Evolutionary conservation across 2,329 filamentous ascomycete species (phyloP), one percentile per base, ranked within the genome.

Genomic region (Zymoseptoria crescenta): DNA sequence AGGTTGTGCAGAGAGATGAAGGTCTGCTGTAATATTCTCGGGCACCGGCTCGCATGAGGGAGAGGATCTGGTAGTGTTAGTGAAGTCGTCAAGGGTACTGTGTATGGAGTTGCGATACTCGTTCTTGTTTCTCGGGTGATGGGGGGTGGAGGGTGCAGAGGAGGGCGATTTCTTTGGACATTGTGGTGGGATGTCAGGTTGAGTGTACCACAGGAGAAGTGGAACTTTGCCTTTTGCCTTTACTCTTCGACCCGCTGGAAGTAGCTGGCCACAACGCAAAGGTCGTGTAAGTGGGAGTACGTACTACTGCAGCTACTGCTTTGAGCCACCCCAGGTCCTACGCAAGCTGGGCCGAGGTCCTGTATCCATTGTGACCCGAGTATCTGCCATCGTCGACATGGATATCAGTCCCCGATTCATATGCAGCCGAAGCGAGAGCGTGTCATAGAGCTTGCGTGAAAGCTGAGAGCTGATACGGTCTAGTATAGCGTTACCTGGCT

Each of bases 1-100:
- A 62, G 52, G 55, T 27, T 19, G 63, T 63, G 51, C 67, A 69
- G 16, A 64, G 57, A 2, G 67, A 57, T 20, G 54, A 52, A 10
- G 68, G 64, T 48, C 57, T 52, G 45, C 52, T 61, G 58, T 69
- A 70, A 59, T 69, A 69, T 24, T 65, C 59, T 50, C 68, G 58
- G 3, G 68, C 67, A 19, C 55, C 53, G 41, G 51, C 56, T 45
- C 59, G 60, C 16, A 69, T 59, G n/a, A 68, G 65, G 21, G 59
- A 29, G 59, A 70, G 64, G 56, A 67, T 62, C 67, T 69, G 56
- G 45, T 30, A n/a, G 19, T 41, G n/a, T 54, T 52, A 41, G 55
- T 49, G 29, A n/a, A n/a, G 27, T 4, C 28, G 21, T 28, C 24
- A 48, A 8, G 35, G 21, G 20, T 54, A 35, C 27, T 7, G 24